Conservation (phyloP, 176 grass and related monocot species). For the Carex pumila region DNA sequence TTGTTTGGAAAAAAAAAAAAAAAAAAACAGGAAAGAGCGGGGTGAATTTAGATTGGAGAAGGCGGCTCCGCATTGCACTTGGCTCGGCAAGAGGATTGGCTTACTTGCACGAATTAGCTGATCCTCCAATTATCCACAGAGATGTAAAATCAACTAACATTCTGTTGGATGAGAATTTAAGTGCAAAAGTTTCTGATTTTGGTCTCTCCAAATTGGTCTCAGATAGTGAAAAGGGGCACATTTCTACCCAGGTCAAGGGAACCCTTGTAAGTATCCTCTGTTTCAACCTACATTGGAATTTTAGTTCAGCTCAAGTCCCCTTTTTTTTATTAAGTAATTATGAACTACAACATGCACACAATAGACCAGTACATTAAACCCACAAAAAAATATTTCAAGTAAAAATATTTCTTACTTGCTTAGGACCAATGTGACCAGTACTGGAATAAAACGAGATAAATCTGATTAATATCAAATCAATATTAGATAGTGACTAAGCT, state of each 20-base stretch:
- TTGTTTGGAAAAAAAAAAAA: neutral
- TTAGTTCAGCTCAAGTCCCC: neutral
- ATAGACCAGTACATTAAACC: neutral
- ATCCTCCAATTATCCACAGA: slow-evolving; percentile 94
- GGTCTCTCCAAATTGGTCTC: slow-evolving; percentile 77
- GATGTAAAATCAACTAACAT: slow-evolving; percentile 97
- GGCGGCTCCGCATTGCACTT: slow-evolving; percentile 59
- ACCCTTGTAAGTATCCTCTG: slow-evolving; percentile 43
- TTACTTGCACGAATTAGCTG: slow-evolving; percentile 90
- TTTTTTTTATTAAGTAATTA: neutral
- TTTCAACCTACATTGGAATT: neutral
- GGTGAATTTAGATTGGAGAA: slow-evolving; percentile 73
- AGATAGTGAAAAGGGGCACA: slow-evolving; percentile 60
- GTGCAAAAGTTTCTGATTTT: slow-evolving; percentile 94
- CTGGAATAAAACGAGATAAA: neutral
- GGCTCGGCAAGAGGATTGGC: slow-evolving; percentile 72
- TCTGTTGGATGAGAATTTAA: slow-evolving; percentile 87
- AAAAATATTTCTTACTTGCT: neutral
- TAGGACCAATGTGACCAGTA: neutral
- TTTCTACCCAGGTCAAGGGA: slow-evolving; percentile 93
- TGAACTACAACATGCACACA: neutral
- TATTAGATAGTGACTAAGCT: neutral
- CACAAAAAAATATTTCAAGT: too few relatives aligned
- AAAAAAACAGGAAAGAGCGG: slow-evolving; percentile 66
- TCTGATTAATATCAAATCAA: slow-evolving; percentile 3